phyloP scores from a whole-genome alignment of 495 filamentous ascomycete genomes.

The Penicillium canescens region DNA sequence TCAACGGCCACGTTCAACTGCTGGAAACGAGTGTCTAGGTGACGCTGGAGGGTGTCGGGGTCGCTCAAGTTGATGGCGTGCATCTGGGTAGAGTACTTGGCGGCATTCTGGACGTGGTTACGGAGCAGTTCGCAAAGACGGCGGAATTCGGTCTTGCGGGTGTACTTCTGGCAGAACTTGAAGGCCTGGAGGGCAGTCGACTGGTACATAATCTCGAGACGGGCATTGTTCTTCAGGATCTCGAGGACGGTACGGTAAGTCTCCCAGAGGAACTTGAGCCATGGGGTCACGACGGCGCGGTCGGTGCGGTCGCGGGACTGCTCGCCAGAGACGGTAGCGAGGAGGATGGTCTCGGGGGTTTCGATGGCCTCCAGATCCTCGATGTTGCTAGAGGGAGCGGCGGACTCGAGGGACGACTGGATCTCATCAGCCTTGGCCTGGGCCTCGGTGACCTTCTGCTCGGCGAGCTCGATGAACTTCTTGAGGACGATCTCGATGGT shows the following conservation, averaged over 20 bases:
- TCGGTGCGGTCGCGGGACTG: conserved; percentile 96
- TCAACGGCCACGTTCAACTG: conserved; percentile 98
- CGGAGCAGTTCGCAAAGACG: conserved; percentile 95
- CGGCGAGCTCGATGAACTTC: conserved; percentile 95
- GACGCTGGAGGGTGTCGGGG: conserved; percentile 92
- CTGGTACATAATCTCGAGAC: conserved; percentile 97
- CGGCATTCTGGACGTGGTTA: conserved; percentile 98
- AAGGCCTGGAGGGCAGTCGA: conserved; percentile 96
- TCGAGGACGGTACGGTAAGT: conserved; percentile 99
- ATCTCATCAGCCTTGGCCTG: conserved; percentile 95
- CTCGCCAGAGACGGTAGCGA: conserved; percentile 96
- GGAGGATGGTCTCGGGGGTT: conserved; percentile 95
- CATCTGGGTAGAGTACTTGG: conserved; percentile 98
- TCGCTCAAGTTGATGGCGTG: conserved; percentile 99
- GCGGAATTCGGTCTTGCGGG: conserved; percentile 98
- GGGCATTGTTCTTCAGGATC: conserved; percentile 97
- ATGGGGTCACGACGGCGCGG: conserved; percentile 95
- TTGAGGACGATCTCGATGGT: conserved; percentile 97
- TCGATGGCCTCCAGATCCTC: conserved; percentile 97
- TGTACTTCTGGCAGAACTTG: conserved; percentile 97
- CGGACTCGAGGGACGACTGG: conserved; percentile 79
- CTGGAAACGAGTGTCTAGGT: conserved; percentile 96
- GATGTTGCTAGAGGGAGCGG: conserved; percentile 68
- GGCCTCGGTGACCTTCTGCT: conserved; percentile 92
- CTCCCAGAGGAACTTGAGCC: conserved; percentile 99